Evolutionary conservation across 2,329 filamentous ascomycete genomes (phyloP).

Genomic region (Stagonosporopsis cucurbitacearum): DNA sequence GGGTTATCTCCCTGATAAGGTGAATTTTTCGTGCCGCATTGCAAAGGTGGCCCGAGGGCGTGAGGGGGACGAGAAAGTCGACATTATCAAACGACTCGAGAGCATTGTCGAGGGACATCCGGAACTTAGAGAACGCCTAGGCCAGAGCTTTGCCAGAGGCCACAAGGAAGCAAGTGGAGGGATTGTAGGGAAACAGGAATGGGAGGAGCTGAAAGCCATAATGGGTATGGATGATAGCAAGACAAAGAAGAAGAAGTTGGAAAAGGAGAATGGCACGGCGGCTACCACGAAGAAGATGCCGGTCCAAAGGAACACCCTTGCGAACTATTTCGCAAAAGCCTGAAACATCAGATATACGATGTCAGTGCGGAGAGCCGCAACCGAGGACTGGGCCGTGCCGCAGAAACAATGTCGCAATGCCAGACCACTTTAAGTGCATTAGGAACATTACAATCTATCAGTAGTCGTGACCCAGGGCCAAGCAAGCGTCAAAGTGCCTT

Average conservation of each 20-base stretch:
- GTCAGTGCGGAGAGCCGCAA: neutral
- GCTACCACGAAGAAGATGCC: slow-evolving; percentile 43
- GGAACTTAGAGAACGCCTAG: slow-evolving; percentile 58
- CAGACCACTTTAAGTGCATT: neutral
- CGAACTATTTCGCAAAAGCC: slow-evolving; percentile 41
- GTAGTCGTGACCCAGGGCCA: neutral
- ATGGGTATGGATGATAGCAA: slow-evolving; percentile 65
- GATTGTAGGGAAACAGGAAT: slow-evolving; percentile 65
- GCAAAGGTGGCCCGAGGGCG: slow-evolving; percentile 61
- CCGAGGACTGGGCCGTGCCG: neutral
- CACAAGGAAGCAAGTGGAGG: slow-evolving; percentile 73
- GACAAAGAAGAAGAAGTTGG: slow-evolving; percentile 42
- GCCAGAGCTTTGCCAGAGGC: slow-evolving; percentile 69
- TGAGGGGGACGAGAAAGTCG: slow-evolving; percentile 60
- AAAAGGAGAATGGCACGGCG: slow-evolving; percentile 25
- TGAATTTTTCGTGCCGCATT: slow-evolving; percentile 72
- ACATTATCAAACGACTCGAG: slow-evolving; percentile 67
- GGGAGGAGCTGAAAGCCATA: slow-evolving; percentile 68
- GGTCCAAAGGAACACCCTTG: slow-evolving; percentile 42
- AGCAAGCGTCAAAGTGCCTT: neutral
- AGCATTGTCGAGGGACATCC: slow-evolving; percentile 54
- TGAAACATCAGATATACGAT: neutral
- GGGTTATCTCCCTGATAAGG: slow-evolving; percentile 66
- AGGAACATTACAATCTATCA: neutral
- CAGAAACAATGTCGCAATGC: neutral